Evolutionary conservation across 805 yeast species (phyloP).

Genomic region (Diddensiella caesifluorescens): DNA sequence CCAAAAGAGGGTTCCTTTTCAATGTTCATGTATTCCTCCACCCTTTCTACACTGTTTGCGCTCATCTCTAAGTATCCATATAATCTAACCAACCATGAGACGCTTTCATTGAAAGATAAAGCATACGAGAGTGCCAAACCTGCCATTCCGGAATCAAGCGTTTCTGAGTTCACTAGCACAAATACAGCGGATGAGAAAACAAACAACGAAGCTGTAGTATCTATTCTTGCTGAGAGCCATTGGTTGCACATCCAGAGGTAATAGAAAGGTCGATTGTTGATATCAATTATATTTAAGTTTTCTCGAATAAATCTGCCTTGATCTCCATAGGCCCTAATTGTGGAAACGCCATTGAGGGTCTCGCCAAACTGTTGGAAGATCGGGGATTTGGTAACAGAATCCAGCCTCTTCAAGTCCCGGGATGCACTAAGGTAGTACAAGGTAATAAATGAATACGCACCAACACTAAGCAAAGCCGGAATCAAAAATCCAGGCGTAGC

Average conservation of each 20-base stretch:
- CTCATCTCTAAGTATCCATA: slow-evolving; percentile 88
- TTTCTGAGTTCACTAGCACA: slow-evolving; percentile 57
- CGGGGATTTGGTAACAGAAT: slow-evolving; percentile 84
- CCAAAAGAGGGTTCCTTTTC: slow-evolving; percentile 75
- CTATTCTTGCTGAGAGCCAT: slow-evolving; percentile 85
- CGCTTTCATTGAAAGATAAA: slow-evolving; percentile 76
- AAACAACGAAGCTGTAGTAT: slow-evolving; percentile 74
- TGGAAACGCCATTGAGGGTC: slow-evolving; percentile 83
- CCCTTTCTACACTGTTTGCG: slow-evolving; percentile 92
- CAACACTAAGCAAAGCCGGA: slow-evolving; percentile 60
- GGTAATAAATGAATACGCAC: slow-evolving; percentile 64
- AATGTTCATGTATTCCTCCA: slow-evolving; percentile 91
- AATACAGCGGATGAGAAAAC: slow-evolving; percentile 75
- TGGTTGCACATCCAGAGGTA: slow-evolving; percentile 92
- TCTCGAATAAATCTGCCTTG: slow-evolving; percentile 76
- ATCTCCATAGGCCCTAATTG: slow-evolving; percentile 93
- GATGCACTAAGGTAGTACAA: slow-evolving; percentile 68
- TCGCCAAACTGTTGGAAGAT: slow-evolving; percentile 95
- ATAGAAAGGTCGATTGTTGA: slow-evolving; percentile 83
- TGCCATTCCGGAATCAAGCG: slow-evolving; percentile 85
- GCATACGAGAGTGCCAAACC: slow-evolving; percentile 92
- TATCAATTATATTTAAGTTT: slow-evolving; percentile 73
- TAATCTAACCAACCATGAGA: slow-evolving; percentile 86
- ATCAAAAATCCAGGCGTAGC: slow-evolving; percentile 82
- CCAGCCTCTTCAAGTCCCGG: slow-evolving; percentile 85